These are phyloP conservation scores for Pseudopyrenochaeta lycopersici DNA, from an alignment of 2,329 filamentous ascomycete species.

Conservation along the genomic window DNA sequence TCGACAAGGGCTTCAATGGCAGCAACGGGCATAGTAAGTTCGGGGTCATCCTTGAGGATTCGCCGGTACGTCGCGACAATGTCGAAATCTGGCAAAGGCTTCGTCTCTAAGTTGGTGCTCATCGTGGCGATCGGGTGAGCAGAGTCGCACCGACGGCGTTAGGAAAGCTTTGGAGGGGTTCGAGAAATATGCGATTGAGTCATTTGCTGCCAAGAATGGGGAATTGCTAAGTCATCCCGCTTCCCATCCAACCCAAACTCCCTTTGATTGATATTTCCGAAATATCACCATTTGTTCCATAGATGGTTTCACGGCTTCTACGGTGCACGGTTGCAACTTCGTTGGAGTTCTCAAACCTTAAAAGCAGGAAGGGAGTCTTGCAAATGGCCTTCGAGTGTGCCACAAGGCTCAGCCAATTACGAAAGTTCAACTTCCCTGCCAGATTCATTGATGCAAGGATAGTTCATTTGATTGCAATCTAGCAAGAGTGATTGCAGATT, in stretches of 20 bases:
- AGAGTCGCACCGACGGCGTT: conserved; percentile 5
- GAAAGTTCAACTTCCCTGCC: too few relatives aligned
- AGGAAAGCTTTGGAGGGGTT: conserved; percentile 31
- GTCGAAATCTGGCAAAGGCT: conserved; percentile 49
- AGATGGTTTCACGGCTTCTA: background rate
- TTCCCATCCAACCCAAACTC: too few relatives aligned
- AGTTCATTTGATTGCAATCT: too few relatives aligned
- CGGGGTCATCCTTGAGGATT: conserved; percentile 73
- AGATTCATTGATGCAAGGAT: too few relatives aligned
- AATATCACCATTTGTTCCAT: background rate
- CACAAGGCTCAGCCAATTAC: too few relatives aligned
- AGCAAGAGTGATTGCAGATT: background rate
- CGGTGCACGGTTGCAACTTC: too few relatives aligned
- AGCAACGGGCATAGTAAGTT: conserved; percentile 94
- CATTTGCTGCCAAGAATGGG: conserved; percentile 18
- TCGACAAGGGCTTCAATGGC: conserved; percentile 91
- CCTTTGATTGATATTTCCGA: background rate
- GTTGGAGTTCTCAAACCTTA: too few relatives aligned
- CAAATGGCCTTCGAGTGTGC: too few relatives aligned
- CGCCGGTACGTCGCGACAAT: conserved; percentile 73
- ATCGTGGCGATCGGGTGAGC: conserved; percentile 25
- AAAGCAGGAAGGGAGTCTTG: too few relatives aligned
- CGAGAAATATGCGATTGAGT: conserved; percentile 16
- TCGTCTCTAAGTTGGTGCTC: conserved; percentile 28
- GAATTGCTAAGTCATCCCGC: background rate